Evolutionary conservation across 441 rosid genomes (phyloP), one percentile per base, ranked within the genome.

Genomic region (Populus trichocarpa): DNA sequence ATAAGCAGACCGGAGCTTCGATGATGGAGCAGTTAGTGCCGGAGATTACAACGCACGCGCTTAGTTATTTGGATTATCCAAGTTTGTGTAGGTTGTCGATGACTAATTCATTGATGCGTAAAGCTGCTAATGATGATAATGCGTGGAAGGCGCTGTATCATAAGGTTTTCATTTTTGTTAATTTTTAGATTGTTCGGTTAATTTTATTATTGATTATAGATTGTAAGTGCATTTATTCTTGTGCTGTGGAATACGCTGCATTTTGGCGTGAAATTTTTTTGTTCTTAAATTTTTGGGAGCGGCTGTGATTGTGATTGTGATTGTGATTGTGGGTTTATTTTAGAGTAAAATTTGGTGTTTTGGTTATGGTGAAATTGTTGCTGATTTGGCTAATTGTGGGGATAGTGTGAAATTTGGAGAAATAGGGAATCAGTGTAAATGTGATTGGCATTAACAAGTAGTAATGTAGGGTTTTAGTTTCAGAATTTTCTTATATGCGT

Each of bases 21-120:
- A 96, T 96, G 98, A 96, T 94, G 97, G 98, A 96, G 87, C 97
- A 94, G 86, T 85, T 96, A 80, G 98, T 93, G 67, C 98, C 99
- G 61, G 99, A 96, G 87, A 96, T 96, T 76, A 96, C 95, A 14
- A 93, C 98, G 2, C 99, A 96, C 87, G 95, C 97, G 32, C 97
- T 96, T 8, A 96, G 98, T 82, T 96, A 93, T 79, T 86, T 96
- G 94, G 99, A 96, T 89, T 96, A 90, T 81, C 94, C 96, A 3
- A 96, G 99, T 83, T 84, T 96, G 70, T 96, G 99, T 81, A 84
- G 98, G 42, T 89, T 96, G 78, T 96, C 99, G 0, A 96, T 96
- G 99, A 94, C 98, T 61, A 96, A 94, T 86, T 94, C 99, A 2
- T 84, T 88, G 86, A 96, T 96, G 99, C 90, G 99, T 71, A 92